phyloP scores from a whole-genome alignment of 2,329 filamentous ascomycete genomes.

The Colletotrichum incanum region DNA sequence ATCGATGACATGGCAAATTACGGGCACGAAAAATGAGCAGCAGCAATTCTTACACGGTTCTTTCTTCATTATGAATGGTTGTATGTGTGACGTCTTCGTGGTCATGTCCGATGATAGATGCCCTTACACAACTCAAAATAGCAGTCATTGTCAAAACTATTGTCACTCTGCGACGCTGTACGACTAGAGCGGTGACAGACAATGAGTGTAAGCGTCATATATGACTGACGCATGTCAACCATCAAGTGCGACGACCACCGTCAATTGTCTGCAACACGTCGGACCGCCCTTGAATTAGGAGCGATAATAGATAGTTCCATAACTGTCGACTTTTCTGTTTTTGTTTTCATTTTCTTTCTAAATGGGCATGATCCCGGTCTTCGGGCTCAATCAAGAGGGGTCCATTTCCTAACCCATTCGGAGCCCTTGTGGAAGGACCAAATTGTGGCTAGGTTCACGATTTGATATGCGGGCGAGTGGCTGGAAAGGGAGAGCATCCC shows the following conservation, averaged over 20 bases:
- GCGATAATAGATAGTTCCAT: not conserved
- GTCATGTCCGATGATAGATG: slow-evolving; percentile 1
- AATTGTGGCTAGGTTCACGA: too few relatives aligned
- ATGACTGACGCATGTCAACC: not conserved
- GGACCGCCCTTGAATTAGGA: not conserved
- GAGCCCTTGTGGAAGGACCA: not conserved
- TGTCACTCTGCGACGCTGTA: not conserved
- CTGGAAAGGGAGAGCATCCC: not conserved
- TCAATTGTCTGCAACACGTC: not conserved
- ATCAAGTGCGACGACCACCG: too few relatives aligned
- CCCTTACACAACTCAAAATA: not conserved
- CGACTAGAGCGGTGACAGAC: not conserved
- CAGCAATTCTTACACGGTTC: slow-evolving; percentile 42
- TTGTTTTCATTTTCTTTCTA: not conserved
- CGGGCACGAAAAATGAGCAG: slow-evolving; percentile 45
- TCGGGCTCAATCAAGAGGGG: not conserved
- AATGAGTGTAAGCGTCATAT: not conserved
- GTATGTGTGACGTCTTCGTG: not conserved
- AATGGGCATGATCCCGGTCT: not conserved
- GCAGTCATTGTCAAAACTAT: not conserved
- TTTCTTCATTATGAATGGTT: not conserved
- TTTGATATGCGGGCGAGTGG: not conserved
- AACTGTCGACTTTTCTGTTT: not conserved
- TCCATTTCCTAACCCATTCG: not conserved
- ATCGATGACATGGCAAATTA: slow-evolving; percentile 51